phyloP scores from a whole-genome alignment of 495 filamentous ascomycete genomes.

The Lindgomyces ingoldianus region DNA sequence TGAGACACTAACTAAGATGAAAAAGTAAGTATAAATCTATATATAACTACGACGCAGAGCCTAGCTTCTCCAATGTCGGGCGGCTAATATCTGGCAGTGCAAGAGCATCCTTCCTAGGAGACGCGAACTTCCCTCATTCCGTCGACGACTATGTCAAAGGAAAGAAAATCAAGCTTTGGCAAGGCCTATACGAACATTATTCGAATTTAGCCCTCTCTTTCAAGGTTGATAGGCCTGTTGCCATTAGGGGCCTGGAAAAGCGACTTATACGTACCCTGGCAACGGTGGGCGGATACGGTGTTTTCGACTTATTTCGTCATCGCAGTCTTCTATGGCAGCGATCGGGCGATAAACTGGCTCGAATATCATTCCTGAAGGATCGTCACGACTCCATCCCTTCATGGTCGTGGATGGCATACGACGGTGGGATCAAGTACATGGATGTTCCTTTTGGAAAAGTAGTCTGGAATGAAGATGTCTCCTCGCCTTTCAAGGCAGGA shows the following conservation, averaged over 20 bases:
- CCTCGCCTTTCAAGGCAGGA: background rate
- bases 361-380: background rate
- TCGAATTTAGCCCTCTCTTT: constrained; percentile 40
- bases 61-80: background rate
- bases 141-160: background rate
- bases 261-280: constrained; percentile 35
- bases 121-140: constrained; percentile 45
- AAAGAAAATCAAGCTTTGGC: constrained; percentile 39
- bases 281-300: constrained; percentile 27
- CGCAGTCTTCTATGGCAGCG: constrained; percentile 27
- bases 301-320: constrained; percentile 20
- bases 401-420: constrained; percentile 37
- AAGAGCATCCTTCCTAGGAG: constrained; percentile 43
- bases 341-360: background rate
- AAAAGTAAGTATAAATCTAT: constrained; percentile 50
- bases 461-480: constrained; percentile 5
- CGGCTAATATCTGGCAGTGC: constrained; percentile 30
- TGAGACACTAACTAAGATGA: constrained; percentile 39
- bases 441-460: constrained; percentile 5
- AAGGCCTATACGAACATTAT: constrained; percentile 42
- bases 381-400: background rate
- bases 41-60: too few species aligned
- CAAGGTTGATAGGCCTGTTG: constrained; percentile 39
- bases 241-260: constrained; percentile 42
- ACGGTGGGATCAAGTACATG: constrained; percentile 27